Evolutionary conservation across 208 protist species (phyloP).

Genomic region (Naegleria lovaniensis): DNA sequence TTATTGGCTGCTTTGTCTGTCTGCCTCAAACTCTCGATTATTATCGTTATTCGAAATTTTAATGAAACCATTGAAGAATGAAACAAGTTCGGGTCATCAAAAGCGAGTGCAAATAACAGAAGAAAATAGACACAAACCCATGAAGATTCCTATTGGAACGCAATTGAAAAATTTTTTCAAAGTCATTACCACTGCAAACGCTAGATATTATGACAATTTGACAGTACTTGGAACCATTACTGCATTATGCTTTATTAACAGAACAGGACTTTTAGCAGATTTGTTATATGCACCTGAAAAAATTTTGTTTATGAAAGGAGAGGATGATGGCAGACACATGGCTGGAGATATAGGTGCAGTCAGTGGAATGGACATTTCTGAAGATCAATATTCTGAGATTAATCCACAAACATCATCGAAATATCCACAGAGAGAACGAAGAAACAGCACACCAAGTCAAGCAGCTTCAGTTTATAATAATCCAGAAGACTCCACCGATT

Average conservation of each 20-base stretch:
- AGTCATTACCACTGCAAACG: background rate
- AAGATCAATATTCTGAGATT: background rate
- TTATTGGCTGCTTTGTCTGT: background rate
- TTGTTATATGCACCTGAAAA: background rate
- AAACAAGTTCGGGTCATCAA: background rate
- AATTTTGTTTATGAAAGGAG: slow-evolving; percentile 3
- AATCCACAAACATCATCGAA: background rate
- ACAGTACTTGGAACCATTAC: background rate
- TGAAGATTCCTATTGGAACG: background rate
- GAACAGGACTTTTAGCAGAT: background rate
- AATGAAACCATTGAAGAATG: background rate
- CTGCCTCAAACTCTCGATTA: background rate
- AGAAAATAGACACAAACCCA: background rate
- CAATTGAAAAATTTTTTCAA: background rate
- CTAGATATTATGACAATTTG: background rate
- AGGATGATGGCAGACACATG: background rate
- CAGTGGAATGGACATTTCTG: background rate
- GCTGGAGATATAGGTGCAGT: background rate
- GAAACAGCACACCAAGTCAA: background rate
- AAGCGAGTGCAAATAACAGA: background rate
- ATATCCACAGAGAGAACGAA: background rate
- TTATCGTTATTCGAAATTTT: background rate
- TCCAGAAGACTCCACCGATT: background rate
- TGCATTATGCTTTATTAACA: background rate
- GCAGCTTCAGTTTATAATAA: background rate